Conservation (phyloP, 208 protist species). For the Trypanosoma caninum region DNA sequence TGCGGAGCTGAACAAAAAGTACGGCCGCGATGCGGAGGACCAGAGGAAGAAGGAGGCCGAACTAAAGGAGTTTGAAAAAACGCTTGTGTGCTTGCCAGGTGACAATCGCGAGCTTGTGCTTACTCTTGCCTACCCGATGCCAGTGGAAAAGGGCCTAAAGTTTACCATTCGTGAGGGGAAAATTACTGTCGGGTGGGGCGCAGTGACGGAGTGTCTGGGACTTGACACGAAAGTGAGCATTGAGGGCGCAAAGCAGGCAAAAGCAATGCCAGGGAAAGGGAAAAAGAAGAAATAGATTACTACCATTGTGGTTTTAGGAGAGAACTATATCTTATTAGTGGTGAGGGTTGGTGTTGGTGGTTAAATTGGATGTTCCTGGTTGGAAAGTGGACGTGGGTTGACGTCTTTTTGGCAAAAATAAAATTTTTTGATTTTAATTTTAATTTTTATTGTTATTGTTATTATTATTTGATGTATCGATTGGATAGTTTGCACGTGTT, state of each 20-base stretch:
- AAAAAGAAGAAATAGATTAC: conserved; percentile 37
- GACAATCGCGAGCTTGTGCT: conserved; percentile 95
- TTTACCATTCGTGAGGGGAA: conserved; percentile 99
- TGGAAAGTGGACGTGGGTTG: no score
- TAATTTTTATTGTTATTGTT: no score
- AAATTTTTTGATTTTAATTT: no score
- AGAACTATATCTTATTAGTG: conserved; percentile 16
- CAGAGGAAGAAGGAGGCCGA: conserved; percentile 82
- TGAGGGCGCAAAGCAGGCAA: conserved; percentile 51
- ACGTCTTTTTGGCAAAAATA: no score
- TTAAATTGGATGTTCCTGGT: no score
- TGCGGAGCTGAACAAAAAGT: conserved; percentile 77
- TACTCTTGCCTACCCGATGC: conserved; percentile 92
- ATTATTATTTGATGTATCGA: no score
- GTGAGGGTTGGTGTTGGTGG: neutral
- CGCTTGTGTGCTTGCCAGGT: conserved; percentile 98
- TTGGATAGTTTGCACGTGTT: no score
- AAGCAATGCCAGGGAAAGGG: conserved; percentile 20
- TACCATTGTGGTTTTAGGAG: conserved; percentile 23
- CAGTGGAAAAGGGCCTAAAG: conserved; percentile 93
- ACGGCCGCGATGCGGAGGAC: conserved; percentile 71
- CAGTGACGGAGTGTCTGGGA: conserved; percentile 93
- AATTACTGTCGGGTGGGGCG: conserved; percentile 97
- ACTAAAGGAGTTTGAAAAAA: conserved; percentile 80
- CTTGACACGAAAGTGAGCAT: conserved; percentile 88